Percentiles rank a stretch among this genome's conserved stretches.
Conservation (phyloP, 768 basidiomycete species). For the Melanogaster broomeanus region DNA sequence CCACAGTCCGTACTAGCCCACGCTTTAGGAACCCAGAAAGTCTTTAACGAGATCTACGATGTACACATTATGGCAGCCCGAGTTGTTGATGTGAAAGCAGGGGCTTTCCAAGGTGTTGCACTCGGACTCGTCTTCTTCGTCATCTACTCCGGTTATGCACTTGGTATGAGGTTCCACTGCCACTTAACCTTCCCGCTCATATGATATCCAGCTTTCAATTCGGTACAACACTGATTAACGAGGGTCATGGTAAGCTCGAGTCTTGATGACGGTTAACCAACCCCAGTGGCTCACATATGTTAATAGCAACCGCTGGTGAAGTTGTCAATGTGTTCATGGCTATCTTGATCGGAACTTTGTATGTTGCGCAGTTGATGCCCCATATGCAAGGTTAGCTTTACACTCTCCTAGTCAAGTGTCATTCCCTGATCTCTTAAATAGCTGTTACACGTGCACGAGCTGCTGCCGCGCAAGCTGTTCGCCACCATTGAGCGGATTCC, state of each 20-base stretch:
- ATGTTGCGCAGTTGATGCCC: conserved; percentile 79
- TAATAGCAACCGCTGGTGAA: conserved; percentile 59
- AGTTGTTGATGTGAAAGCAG: conserved; percentile 55
- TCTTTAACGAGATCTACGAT: conserved; percentile 68
- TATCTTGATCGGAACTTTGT: conserved; percentile 90
- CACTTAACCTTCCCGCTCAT: neutral
- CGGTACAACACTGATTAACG: conserved; percentile 82
- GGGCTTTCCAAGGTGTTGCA: conserved; percentile 59
- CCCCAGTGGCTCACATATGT: neutral
- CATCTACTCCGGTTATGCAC: conserved; percentile 74
- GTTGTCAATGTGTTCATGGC: conserved; percentile 86
- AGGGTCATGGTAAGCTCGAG: conserved; percentile 46
- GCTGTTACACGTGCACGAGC: conserved; percentile 80
- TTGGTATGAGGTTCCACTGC: conserved; percentile 41
- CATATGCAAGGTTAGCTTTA: conserved; percentile 70
- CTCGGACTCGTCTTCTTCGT: conserved; percentile 81
- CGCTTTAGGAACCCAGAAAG: conserved; percentile 82
- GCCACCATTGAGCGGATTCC: conserved; percentile 88
- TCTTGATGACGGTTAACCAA: neutral
- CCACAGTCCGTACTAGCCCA: conserved; percentile 89
- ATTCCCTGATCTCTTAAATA: conserved; percentile 22
- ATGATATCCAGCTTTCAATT: conserved; percentile 71
- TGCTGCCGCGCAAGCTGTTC: conserved; percentile 89
- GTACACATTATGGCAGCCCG: conserved; percentile 54
- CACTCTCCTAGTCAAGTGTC: neutral